Evolutionary conservation across 2,329 filamentous ascomycete genomes (phyloP).

Genomic region (Ascochyta viciae-villosae): DNA sequence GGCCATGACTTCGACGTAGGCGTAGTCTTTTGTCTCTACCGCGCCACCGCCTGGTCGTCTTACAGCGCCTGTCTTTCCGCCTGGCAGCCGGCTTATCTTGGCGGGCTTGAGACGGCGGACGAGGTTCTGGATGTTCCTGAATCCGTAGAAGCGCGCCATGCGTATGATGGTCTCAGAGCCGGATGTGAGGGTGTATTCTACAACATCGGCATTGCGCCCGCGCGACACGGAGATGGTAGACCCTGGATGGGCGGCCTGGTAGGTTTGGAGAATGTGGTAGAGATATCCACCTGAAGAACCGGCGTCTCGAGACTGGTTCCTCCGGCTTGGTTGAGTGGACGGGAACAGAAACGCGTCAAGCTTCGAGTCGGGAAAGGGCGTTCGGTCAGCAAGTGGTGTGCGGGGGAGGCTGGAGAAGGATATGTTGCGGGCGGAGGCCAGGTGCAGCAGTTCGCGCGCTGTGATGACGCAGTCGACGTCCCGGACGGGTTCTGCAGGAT

Average conservation of each 20-base stretch:
- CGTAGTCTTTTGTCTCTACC: constrained; percentile 71
- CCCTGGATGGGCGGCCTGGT: constrained; percentile 73
- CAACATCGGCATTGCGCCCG: constrained; percentile 88
- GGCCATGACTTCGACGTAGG: constrained; percentile 99
- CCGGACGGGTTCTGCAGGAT: constrained; percentile 59
- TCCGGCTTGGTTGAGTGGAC: constrained; percentile 35
- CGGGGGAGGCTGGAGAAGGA: constrained; percentile 76
- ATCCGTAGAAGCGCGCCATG: constrained; percentile 88
- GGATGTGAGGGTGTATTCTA: constrained; percentile 78
- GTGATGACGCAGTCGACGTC: constrained; percentile 99
- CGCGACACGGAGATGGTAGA: constrained; percentile 74
- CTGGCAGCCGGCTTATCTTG: constrained; percentile 64
- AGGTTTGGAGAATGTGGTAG: constrained; percentile 79
- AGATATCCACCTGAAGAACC: constrained; percentile 91
- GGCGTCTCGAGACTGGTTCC: constrained; percentile 60
- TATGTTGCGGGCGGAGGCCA: constrained; percentile 80
- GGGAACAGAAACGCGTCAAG: constrained; percentile 80
- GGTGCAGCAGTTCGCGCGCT: constrained; percentile 89
- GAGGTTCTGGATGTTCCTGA: constrained; percentile 97
- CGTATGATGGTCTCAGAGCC: constrained; percentile 48
- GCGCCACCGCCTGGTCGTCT: constrained; percentile 76
- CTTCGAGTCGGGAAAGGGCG: constrained; percentile 74
- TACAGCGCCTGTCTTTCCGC: constrained; percentile 41
- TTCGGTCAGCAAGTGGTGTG: constrained; percentile 58
- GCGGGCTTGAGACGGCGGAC: constrained; percentile 90